Percentiles rank a stretch among this genome's conserved stretches.
phyloP scores from a whole-genome alignment of 139 green algal species.

The Deuterostichococcus epilithicus region DNA sequence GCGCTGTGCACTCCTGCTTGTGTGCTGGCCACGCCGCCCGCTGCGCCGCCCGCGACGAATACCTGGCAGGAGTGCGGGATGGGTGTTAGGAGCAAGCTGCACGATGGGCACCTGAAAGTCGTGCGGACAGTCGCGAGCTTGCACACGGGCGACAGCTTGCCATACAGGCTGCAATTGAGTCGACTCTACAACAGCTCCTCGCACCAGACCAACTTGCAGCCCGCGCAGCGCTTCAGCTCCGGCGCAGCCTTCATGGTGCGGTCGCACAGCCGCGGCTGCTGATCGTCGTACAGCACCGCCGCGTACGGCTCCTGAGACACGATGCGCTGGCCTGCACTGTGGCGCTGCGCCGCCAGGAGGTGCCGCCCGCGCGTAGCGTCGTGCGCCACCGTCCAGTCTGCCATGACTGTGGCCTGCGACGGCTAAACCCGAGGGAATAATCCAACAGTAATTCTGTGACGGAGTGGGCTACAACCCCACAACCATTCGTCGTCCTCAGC shows the following conservation, averaged over 20 bases:
- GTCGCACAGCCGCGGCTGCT: slow-evolving; percentile 33
- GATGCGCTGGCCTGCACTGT: slow-evolving; percentile 23
- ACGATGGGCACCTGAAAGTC: slow-evolving; percentile 35
- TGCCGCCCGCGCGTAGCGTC: slow-evolving; percentile 24
- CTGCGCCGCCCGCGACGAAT: slow-evolving; percentile 52
- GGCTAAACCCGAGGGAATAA: no score
- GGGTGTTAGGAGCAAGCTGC: slow-evolving; percentile 27
- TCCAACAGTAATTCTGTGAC: no score
- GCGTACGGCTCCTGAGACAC: slow-evolving; percentile 31
- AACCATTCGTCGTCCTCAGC: no score
- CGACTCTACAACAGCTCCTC: not conserved
- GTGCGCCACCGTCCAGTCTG: not conserved
- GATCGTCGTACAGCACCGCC: slow-evolving; percentile 36
- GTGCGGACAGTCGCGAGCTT: not conserved
- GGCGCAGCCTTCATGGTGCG: slow-evolving; percentile 26
- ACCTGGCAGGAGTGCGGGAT: slow-evolving; percentile 27
- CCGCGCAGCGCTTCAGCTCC: slow-evolving; percentile 36
- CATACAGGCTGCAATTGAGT: not conserved
- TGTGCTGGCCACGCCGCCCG: slow-evolving; percentile 50
- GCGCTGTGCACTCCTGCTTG: slow-evolving; percentile 54
- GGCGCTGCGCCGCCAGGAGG: slow-evolving; percentile 21
- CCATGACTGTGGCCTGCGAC: no score
- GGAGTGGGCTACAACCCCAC: no score
- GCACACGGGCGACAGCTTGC: not conserved
- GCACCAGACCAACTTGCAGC: slow-evolving; percentile 29